A percentile compares a stretch with the other conserved stretches of the same genome.
Conservation (phyloP, 2,329 filamentous ascomycete species). For the Elsinoe perseae region DNA sequence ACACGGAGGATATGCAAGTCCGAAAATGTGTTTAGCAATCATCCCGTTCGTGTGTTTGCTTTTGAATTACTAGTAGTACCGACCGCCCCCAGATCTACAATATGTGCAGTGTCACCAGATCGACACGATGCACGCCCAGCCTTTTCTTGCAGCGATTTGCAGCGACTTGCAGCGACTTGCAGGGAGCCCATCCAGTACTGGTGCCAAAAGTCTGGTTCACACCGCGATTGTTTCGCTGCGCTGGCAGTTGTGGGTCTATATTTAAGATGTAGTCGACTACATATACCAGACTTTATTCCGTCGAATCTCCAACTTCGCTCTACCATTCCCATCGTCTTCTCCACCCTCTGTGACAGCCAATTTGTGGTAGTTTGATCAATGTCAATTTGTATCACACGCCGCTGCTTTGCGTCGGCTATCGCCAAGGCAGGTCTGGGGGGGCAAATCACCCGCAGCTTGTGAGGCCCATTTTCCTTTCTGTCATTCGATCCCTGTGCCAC, state of each 20-base stretch:
- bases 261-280: neutral
- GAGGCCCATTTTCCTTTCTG: neutral
- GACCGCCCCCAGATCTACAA: neutral
- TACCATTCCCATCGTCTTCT: neutral
- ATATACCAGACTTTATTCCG: neutral
- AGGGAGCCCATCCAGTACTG: neutral
- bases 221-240: slow-evolving; percentile 11
- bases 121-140: slow-evolving; percentile 5
- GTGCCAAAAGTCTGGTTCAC: slow-evolving; percentile 10
- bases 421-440: slow-evolving; percentile 5
- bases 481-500: slow-evolving; percentile 3
- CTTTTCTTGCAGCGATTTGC: no score
- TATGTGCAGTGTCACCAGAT: neutral
- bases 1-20: neutral
- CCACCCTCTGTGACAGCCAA: neutral
- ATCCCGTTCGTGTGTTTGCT: neutral
- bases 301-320: neutral
- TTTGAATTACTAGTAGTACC: neutral
- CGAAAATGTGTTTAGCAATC: neutral
- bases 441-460: slow-evolving; percentile 12
- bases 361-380: slow-evolving; percentile 4
- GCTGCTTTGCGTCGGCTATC: slow-evolving; percentile 6
- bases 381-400: slow-evolving; percentile 11
- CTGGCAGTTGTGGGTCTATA: slow-evolving; percentile 12
- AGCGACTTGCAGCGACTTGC: neutral